Base-by-base conservation (phyloP, 129 eudicot species). In the Kitagawia praeruptora region DNA sequence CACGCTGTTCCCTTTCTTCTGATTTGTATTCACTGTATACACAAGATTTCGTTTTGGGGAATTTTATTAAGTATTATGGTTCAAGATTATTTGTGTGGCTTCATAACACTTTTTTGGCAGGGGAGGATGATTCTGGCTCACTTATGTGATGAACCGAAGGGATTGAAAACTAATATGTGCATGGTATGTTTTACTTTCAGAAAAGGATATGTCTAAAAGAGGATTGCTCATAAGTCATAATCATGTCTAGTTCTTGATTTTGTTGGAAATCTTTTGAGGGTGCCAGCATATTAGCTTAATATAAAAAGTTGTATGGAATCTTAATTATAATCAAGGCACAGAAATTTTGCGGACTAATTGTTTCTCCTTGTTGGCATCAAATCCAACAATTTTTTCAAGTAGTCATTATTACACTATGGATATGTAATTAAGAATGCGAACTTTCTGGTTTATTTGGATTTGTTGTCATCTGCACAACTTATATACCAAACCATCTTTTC, bases 81-180 rank as follows among this genome's bases (percentile, higher is more conserved):
- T 66, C 41, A 15, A 31, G 72, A 63, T 66, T 66, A 31, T 40
- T 13, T 19, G 31, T 14, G 16, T 31, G 10, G 41, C 41, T 13
- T 31, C 73, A 67, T 67, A 12, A 13, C 41, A 67, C 73, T 31
- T 71, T 53, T n/a, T 83, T 86, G 76, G 75, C 95, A 96, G 99
- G 99, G 99, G 82, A 89, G 99, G 84, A 92, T 96, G 98, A 88
- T 96, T 90, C 86, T 96, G 80, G 85, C 99, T 84, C 99, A 92
- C 86, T 80, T 96, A 86, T 96, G 99, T 80, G 99, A 96, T 85
- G 99, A 96, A 91, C 98, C 99, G 16, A 96, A 96, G 90, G 99
- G 99, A 84, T 86, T 96, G 89, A 96, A 96, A 88, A 96, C 99
- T 58, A 88, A 85, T 76, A 96, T 96, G 99, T 96, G 91, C 78